Evolutionary conservation across 352 stramenopile species (phyloP), one percentile per base, ranked within the genome.

Genomic region (Pythium oligandrum): DNA sequence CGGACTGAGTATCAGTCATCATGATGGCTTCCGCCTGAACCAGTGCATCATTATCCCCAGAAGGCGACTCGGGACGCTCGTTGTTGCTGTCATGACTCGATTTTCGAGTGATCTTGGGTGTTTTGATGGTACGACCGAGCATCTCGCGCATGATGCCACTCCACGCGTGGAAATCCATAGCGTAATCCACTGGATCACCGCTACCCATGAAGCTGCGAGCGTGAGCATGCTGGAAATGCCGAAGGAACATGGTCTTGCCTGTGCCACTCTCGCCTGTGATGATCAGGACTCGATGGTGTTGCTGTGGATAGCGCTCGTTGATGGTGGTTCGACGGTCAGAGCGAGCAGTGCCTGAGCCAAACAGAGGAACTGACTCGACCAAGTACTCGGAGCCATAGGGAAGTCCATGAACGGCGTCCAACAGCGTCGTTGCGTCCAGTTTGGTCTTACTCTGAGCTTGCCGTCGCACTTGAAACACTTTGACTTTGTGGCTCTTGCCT

Each of bases 231-330:
- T 77, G 49, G 11, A 83, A 76, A 33, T 88, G 74, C 4, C 74
- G 71, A 2, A 86, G 44, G 5, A 88, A 48, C 78, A 86, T 88
- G 0, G 78, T 85, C 45, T 88, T 88, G 2, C 78, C 78, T 0
- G 75, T 83, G 3, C 78, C 78, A 9, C 66, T 85, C 12, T 86
- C 75, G 0, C 78, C 78, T 0, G 66, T 80, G 50, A 88, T 64
- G 17, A 88, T 63, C 26, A 88, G 55, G 1, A 78, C 78, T 12
- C 73, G 70, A 47, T 81, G 65, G 0, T 55, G 30, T 1, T 48
- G 55, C 1, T 51, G 59, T 45, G 45, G 32, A 42, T 45, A 39
- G 9, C 53, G 43, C 0, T 12, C 38, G 38, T 42, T 12, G 7
- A 42, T 42, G 7, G 38, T 42, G 7, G 7, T 42, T 8, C 38